Base-by-base conservation (phyloP, 805 yeast genomes). In the Yarrowia sp. region DNA sequence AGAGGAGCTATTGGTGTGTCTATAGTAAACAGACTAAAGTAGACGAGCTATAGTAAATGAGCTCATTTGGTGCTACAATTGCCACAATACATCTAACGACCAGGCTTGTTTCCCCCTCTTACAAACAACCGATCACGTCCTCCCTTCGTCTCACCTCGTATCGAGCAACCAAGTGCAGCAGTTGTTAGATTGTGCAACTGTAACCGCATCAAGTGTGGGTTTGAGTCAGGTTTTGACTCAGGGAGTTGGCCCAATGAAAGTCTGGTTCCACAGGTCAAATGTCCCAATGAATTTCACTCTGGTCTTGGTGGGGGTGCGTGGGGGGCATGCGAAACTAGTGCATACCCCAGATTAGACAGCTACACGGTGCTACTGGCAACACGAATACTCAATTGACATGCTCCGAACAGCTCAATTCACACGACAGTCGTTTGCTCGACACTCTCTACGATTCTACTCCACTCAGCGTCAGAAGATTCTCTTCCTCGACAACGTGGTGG, bases 401-500 rank as follows among this genome's bases (percentile, higher is more conserved):
- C 50, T 42, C 17, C 49, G 50, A 43, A 43, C 33, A 43, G 50
- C 40, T 4, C 64, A 58, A 43, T 42, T 33, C 33, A 39, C 64
- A 14, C 40, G 50, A 12, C 50, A 58, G 40, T 33, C 40, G 36
- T 12, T 36, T 12, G 38, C 38, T 10, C 38, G 30, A 24, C 30
- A 24, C 30, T 24, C 30, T 24, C 30, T 24, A 7, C 70, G 64
- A 17, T 34, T 58, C 42, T 58, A 58, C 40, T 58, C 74, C 68
- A 68, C 76, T 13, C 83, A 44, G 30, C 24, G 83, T 72, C 87
- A 90, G 60, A 84, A 85, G 70, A 86, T 91, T 12, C 80, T 92
- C 33, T 82, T 91, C 76, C 76, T 92, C 42, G 94, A 92, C 8
- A 81, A 83, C 14, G 81, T 86, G 53, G 75, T 77, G 64, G 87